Percentiles rank a stretch among this genome's conserved stretches.
Evolutionary conservation across 1,284 basidiomycete species (phyloP).

Genomic region (Pseudozyma sp.): DNA sequence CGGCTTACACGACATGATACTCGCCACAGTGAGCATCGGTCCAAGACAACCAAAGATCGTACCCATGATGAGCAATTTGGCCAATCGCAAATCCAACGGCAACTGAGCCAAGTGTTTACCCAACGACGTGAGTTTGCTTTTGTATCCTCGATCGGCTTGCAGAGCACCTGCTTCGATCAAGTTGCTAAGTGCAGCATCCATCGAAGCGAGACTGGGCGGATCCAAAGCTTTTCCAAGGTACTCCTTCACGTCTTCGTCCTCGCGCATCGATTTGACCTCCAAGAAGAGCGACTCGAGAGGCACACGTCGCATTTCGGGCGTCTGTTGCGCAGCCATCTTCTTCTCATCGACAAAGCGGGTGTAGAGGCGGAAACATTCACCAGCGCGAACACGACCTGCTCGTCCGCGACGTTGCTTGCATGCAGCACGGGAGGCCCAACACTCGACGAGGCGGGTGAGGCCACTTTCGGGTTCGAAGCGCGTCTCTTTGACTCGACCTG

Average conservation of each 20-base stretch:
- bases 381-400: constrained; percentile 80
- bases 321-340: constrained; percentile 77
- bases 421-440: constrained; percentile 83
- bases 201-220: constrained; percentile 81
- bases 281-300: constrained; percentile 86
- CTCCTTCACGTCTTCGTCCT: constrained; percentile 80
- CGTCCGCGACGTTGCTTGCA: constrained; percentile 86
- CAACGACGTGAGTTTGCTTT: constrained; percentile 78
- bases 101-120: constrained; percentile 84
- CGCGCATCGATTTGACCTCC: constrained; percentile 83
- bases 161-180: constrained; percentile 85
- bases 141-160: constrained; percentile 72
- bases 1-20: constrained; percentile 87
- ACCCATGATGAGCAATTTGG: constrained; percentile 75
- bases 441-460: constrained; percentile 81
- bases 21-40: constrained; percentile 72
- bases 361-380: constrained; percentile 75
- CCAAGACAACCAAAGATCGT: constrained; percentile 65
- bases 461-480: constrained; percentile 82
- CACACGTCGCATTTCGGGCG: constrained; percentile 88
- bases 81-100: constrained; percentile 88
- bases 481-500: constrained; percentile 90
- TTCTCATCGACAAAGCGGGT: constrained; percentile 78
- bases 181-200: constrained; percentile 82
- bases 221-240: constrained; percentile 83